These are phyloP conservation scores for Chionographis japonica DNA, from an alignment of 106 monocot genomes.

Conservation along the genomic window DNA sequence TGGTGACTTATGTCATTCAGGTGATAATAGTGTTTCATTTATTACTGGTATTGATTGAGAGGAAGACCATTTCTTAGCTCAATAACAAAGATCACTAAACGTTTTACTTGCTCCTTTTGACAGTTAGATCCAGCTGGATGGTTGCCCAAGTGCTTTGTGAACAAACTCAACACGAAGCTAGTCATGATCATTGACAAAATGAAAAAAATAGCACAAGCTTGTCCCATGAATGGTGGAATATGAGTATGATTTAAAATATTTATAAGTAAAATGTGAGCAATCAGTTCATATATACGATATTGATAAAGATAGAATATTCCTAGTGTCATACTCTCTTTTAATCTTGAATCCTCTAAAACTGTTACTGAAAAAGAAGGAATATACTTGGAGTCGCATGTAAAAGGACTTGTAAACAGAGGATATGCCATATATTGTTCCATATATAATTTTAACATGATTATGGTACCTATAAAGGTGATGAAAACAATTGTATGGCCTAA, in stretches of 20 bases:
- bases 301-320: no score
- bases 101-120: constrained; percentile 1
- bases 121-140: constrained; percentile 88
- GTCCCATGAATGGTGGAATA: constrained; percentile 23
- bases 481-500: no score
- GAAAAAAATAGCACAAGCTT: constrained; percentile 62
- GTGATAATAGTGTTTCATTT: constrained; percentile 16
- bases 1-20: constrained; percentile 87
- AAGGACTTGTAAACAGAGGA: no score
- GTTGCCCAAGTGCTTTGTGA: constrained; percentile 80
- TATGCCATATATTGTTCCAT: no score
- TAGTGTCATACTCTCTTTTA: no score
- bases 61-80: background rate
- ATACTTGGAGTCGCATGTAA: no score
- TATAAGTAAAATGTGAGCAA: no score
- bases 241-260: background rate
- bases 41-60: background rate
- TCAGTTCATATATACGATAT: no score
- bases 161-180: constrained; percentile 75
- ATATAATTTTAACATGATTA: no score
- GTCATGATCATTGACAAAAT: constrained; percentile 89
- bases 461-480: no score
- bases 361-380: no score
- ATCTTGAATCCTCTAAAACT: no score
- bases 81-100: background rate